Percentiles rank a stretch among this genome's conserved stretches.
Evolutionary conservation across 2,329 filamentous ascomycete genomes (phyloP).

Genomic region (Fusarium anthophilum): DNA sequence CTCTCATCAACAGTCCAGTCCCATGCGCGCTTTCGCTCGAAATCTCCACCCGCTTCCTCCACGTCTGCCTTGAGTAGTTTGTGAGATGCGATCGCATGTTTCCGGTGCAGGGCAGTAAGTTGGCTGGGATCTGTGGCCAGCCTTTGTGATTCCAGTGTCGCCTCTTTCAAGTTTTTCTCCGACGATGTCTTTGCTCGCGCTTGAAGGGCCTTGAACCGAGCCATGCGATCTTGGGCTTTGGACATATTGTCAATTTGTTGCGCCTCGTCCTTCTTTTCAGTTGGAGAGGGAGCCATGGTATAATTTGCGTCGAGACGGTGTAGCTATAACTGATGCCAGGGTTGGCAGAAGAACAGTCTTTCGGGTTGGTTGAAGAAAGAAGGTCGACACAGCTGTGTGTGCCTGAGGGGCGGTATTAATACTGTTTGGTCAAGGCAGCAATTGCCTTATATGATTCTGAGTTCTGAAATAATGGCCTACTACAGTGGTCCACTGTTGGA

Average conservation of each 20-base stretch:
- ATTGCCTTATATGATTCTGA: background rate
- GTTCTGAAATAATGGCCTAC: background rate
- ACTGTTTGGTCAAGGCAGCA: background rate
- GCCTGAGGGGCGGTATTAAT: background rate
- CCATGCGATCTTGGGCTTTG: slow-evolving; percentile 73
- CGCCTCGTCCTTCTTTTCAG: slow-evolving; percentile 29
- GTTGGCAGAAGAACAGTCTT: background rate
- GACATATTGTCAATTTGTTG: slow-evolving; percentile 45
- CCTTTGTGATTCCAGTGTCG: slow-evolving; percentile 82
- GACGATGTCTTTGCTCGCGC: slow-evolving; percentile 79
- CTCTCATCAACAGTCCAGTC: slow-evolving; percentile 97
- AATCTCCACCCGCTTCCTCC: slow-evolving; percentile 86
- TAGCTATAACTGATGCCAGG: background rate
- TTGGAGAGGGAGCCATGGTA: background rate
- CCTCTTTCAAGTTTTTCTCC: slow-evolving; percentile 82
- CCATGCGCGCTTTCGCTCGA: slow-evolving; percentile 97
- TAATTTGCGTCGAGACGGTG: background rate
- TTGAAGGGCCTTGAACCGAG: slow-evolving; percentile 88
- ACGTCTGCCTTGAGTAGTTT: slow-evolving; percentile 94
- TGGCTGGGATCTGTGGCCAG: slow-evolving; percentile 80
- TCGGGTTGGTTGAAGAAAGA: background rate
- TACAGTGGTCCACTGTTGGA: background rate
- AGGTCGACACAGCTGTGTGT: background rate
- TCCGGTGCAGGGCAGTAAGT: slow-evolving; percentile 81
- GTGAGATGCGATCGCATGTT: slow-evolving; percentile 87